Evolutionary conservation across 2,329 filamentous ascomycete genomes (phyloP), one percentile per base, ranked within the genome.

Genomic region (Pleoardoris graminearum): DNA sequence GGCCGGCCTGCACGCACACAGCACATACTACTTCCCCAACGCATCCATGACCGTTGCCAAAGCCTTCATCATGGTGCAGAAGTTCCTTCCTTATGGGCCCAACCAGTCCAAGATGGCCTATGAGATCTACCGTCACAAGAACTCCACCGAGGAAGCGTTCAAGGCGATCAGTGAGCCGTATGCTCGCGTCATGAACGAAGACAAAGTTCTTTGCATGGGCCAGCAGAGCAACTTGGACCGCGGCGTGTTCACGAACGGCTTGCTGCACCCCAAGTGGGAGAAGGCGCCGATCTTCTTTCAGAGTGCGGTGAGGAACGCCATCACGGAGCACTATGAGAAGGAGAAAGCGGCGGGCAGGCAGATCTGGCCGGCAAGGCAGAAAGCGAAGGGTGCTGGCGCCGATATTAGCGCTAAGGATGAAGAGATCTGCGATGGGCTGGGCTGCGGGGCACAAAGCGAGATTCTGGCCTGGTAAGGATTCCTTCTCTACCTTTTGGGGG

Each of bases 141-240:
- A 80, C 60, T 79, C 82, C 4, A 77, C 75, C n/a, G 80, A 84
- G 14, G 79, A 79, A 21, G 79, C 84, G 47, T 86, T 86, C 65
- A 71, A 78, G 14, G 68, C 75, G 51, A 82, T 86, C 65, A 78
- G 77, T 62, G 72, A 80, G 43, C 82, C 86, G 67, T 86, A 85
- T 72, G 82, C 82, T 68, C 79, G 81, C 27, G 79, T 87, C 63
- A 82, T 86, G 80, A 77, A 78, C 2, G 84, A 87, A 68, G 84
- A 87, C 71, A 86, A 86, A 63, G 75, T 79, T 19, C 79, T 87
- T 22, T 86, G 84, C 70, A 72, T 76, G 52, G 76, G 77, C 8
- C 79, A 82, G 2, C 84, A 86, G 65, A 77, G 74, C 65, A 86
- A 87, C 63, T 74, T 86, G 58, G 80, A 83, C 60, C 76, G 80